A percentile compares a stretch with the other conserved stretches of the same genome.
Conservation (phyloP, 2,329 filamentous ascomycete genomes). For the Coniella lustricola region DNA sequence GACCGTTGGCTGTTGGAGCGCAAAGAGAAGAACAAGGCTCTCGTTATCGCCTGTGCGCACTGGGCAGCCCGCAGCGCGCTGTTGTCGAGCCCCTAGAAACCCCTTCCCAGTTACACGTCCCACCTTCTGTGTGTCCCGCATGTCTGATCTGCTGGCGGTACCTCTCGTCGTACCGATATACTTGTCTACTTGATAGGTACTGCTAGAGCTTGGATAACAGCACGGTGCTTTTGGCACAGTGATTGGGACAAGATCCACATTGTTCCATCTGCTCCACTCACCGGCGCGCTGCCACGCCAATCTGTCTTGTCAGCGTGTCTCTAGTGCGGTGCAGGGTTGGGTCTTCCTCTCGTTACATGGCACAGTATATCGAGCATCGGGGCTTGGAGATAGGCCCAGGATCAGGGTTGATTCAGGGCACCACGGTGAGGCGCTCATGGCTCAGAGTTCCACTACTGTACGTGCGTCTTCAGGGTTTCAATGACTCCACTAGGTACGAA, state of each 20-base stretch:
- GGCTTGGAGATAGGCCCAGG: slow-evolving; percentile 11
- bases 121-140: slow-evolving; percentile 1
- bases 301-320: slow-evolving; percentile 14
- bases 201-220: too few relatives aligned
- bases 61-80: background rate
- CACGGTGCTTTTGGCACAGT: too few relatives aligned
- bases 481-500: background rate
- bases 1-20: background rate
- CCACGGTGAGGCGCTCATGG: slow-evolving; percentile 13
- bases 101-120: slow-evolving; percentile 2
- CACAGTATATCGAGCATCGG: slow-evolving; percentile 9
- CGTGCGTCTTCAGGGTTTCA: background rate
- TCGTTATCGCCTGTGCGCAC: too few relatives aligned
- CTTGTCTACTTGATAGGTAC: too few relatives aligned
- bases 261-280: slow-evolving; percentile 9
- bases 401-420: slow-evolving; percentile 2
- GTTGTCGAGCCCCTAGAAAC: background rate
- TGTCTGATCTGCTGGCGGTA: background rate
- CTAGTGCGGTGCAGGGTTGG: slow-evolving; percentile 16
- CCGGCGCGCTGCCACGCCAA: slow-evolving; percentile 7
- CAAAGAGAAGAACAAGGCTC: too few relatives aligned
- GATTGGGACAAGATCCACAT: too few relatives aligned
- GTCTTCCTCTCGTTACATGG: slow-evolving; percentile 13
- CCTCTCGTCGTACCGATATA: too few relatives aligned
- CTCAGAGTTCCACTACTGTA: slow-evolving; percentile 5